Conservation (phyloP, 305 asterid genomes). For the Ajuga reptans region DNA sequence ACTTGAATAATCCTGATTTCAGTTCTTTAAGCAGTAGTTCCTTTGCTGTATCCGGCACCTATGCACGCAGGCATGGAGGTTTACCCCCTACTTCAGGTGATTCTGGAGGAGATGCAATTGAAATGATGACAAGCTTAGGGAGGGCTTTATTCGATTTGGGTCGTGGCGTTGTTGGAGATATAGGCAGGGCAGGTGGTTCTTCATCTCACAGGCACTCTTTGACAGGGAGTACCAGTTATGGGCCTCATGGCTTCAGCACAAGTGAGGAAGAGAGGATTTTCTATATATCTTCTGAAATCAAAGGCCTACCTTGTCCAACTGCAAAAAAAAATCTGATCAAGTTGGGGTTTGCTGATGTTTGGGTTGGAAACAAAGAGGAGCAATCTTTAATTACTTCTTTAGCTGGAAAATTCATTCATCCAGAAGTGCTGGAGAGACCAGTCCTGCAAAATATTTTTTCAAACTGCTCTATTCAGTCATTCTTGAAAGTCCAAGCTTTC, state of each 20-base stretch:
- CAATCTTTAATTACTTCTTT: slow-evolving; percentile 60
- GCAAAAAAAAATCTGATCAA: slow-evolving; percentile 57
- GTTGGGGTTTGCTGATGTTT: slow-evolving; percentile 63
- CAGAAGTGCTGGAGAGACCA: slow-evolving; percentile 71
- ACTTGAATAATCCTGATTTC: slow-evolving; percentile 33
- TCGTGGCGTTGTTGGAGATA: slow-evolving; percentile 91
- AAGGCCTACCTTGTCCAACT: slow-evolving; percentile 87
- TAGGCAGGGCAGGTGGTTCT: slow-evolving; percentile 68
- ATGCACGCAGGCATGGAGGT: slow-evolving; percentile 33
- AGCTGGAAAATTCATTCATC: slow-evolving; percentile 74
- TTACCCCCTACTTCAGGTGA: slow-evolving; percentile 40
- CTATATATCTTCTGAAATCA: slow-evolving; percentile 53
- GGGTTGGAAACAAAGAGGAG: slow-evolving; percentile 80
- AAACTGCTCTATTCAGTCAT: slow-evolving; percentile 44
- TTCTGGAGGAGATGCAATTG: slow-evolving; percentile 91
- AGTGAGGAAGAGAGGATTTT: slow-evolving; percentile 49
- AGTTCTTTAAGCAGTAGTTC: slow-evolving; percentile 28
- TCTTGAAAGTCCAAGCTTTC: slow-evolving; percentile 65
- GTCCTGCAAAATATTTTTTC: slow-evolving; percentile 54
- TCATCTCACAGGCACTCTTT: slow-evolving; percentile 44
- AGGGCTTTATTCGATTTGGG: slow-evolving; percentile 90
- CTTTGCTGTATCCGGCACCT: slow-evolving; percentile 36
- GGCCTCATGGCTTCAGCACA: slow-evolving; percentile 33
- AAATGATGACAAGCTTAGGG: slow-evolving; percentile 83
- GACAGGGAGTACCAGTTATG: slow-evolving; percentile 36